phyloP scores from a whole-genome alignment of 176 grass and related monocot genomes.

The Alloteropsis semialata region DNA sequence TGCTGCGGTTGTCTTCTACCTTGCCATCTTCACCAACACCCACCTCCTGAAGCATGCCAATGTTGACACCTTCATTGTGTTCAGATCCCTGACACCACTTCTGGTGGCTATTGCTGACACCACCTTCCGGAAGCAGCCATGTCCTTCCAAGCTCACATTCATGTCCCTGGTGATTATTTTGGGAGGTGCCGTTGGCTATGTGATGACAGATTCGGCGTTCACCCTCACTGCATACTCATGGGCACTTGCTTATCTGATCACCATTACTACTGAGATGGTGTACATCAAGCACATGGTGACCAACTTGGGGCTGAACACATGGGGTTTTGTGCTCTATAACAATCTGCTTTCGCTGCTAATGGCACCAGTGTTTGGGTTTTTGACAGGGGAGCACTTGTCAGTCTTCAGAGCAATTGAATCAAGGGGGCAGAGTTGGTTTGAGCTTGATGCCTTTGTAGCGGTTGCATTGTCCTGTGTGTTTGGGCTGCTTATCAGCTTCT shows the following conservation, averaged over 20 bases:
- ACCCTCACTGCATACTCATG: constrained; percentile 63
- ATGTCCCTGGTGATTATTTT: constrained; percentile 59
- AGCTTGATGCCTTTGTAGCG: constrained; percentile 52
- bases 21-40: constrained; percentile 80
- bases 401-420: constrained; percentile 46
- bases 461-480: constrained; percentile 68
- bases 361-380: constrained; percentile 49
- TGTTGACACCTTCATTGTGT: constrained; percentile 78
- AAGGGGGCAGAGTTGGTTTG: constrained; percentile 53
- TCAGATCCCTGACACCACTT: constrained; percentile 59
- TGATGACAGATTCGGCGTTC: constrained; percentile 62
- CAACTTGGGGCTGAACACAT: constrained; percentile 65
- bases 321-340: constrained; percentile 79
- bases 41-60: constrained; percentile 70
- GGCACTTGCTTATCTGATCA: constrained; percentile 62
- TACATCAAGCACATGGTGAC: constrained; percentile 85
- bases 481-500: constrained; percentile 78
- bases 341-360: constrained; percentile 62
- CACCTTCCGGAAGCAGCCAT: constrained; percentile 57
- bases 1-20: constrained; percentile 63
- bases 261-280: constrained; percentile 76
- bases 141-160: constrained; percentile 59
- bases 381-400: constrained; percentile 68
- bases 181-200: constrained; percentile 58
- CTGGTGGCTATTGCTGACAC: constrained; percentile 70